Evolutionary conservation across 148 eudicot species (phyloP), one percentile per base, ranked within the genome.

Genomic region (Simmondsia chinensis): DNA sequence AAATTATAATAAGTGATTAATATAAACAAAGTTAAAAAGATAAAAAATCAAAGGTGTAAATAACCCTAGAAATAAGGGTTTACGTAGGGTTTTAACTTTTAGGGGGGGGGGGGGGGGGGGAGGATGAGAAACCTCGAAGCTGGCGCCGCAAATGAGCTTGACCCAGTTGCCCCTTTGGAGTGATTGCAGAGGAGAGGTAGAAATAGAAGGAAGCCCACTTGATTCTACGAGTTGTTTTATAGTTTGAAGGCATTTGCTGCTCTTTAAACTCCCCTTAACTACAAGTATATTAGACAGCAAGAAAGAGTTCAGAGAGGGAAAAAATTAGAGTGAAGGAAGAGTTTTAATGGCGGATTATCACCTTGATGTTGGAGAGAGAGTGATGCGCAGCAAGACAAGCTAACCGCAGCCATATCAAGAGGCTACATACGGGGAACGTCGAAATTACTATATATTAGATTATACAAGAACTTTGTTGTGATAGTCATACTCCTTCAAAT

Each of bases 81-180:
- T 11, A 41, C 5, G n/a, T n/a, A n/a, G n/a, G n/a, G n/a, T n/a
- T n/a, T n/a, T n/a, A n/a, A n/a, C n/a, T n/a, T n/a, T n/a, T 16
- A 34, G 25, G 24, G 24, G 26, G 17, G 1, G 26, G 14, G 20
- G 38, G 22, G 22, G 23, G 13, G 20, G 2, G 7, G 45, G 32
- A 32, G 20, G 12, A 14, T 19, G 18, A 13, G 21, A 9, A 28
- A 85, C 96, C 96, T 87, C 83, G 43, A 87, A 87, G 69, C 96
- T 87, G 38, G 96, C 96, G 46, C 96, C 94, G 52, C 96, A 87
- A 29, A 83, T 87, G 57, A 87, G 94, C 78, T 87, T 87, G 44
- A 87, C 96, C 96, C 96, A 87, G 31, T 83, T 77, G 59, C 96
- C 94, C 17, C 32, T 72, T 32, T 54, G 68, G 37, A 87, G 85